Evolutionary conservation across 2,329 filamentous ascomycete genomes (phyloP), one percentile per base, ranked within the genome.

Genomic region (Phialemoniopsis sp.): DNA sequence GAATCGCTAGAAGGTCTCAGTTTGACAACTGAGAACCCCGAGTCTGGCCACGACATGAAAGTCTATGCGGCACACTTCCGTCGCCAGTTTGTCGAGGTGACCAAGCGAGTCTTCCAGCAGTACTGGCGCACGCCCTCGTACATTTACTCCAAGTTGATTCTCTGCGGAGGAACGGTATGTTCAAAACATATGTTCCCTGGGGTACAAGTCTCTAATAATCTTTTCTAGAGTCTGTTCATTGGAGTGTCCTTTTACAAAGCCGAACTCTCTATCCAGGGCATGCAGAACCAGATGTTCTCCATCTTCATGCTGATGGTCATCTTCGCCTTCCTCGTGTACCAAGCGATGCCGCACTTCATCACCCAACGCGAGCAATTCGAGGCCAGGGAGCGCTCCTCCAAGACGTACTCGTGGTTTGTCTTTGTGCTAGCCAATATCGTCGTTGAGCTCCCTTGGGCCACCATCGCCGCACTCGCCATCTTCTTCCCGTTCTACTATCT

Each of bases 121-220:
- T 87, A 87, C 67, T 90, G 86, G 85, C 77, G 86, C 37, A 86
- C 76, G 2, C 86, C 86, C 0, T 70, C 75, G 2, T 90, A 89
- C 62, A 82, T 90, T 52, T 88, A 85, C 63, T 77, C 80, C 39
- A 89, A 89, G 62, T 51, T 73, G 2, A 58, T 72, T 2, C 73
- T 87, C 16, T 79, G 74, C 45, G 62, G 73, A 21, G 54, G 69
- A 15, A 45, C 54, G 13, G 56, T 47, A 43, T 36, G 46, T 49
- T 29, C n/a, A n/a, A n/a, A n/a, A n/a, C n/a, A n/a, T n/a, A n/a
- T 26, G 21, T 26, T 26, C 21, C 21, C 21, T 10, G 32, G 5
- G 15, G 31, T 16, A 40, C 33, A 18, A 35, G 28, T 9, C 32
- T 31, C 4, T n/a, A n/a, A n/a, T n/a, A n/a, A n/a, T n/a, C n/a